phyloP scores from a whole-genome alignment of 495 filamentous ascomycete genomes.

The Trichoderma gamsii region DNA sequence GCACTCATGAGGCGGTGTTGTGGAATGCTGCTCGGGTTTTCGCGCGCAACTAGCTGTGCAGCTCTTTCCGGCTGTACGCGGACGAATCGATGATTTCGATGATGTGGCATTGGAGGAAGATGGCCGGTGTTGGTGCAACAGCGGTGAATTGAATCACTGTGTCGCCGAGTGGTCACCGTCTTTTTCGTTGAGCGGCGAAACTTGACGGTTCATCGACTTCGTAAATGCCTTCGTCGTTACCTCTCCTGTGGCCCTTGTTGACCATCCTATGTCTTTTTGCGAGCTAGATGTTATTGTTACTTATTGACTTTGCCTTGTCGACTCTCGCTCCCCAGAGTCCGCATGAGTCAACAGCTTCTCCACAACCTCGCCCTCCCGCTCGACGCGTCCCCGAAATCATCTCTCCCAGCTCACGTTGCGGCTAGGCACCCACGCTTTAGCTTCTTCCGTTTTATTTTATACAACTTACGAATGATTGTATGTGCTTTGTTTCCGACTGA shows the following conservation, averaged over 20 bases:
- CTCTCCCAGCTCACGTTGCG: slow-evolving; percentile 72
- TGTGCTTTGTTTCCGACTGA: too few relatives aligned
- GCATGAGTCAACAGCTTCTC: slow-evolving; percentile 47
- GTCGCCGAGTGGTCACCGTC: background rate
- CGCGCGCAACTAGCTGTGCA: background rate
- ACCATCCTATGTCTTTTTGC: slow-evolving; percentile 15
- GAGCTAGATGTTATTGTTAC: background rate
- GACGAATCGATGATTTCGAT: slow-evolving; percentile 53
- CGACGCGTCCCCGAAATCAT: slow-evolving; percentile 67
- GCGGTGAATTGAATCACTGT: slow-evolving; percentile 22
- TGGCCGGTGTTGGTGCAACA: slow-evolving; percentile 32
- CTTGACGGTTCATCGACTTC: background rate
- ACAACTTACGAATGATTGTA: too few relatives aligned
- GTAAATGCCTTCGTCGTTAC: background rate
- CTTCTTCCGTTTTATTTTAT: too few relatives aligned
- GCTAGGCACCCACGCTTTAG: slow-evolving; percentile 54
- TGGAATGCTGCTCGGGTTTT: background rate
- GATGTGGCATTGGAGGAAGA: slow-evolving; percentile 64
- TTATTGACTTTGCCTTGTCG: background rate
- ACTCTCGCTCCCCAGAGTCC: slow-evolving; percentile 46
- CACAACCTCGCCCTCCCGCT: slow-evolving; percentile 51
- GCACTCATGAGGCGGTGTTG: background rate
- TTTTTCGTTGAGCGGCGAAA: background rate
- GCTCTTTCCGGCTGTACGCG: too few relatives aligned
- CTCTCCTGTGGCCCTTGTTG: slow-evolving; percentile 1